A percentile compares a stretch with the other conserved stretches of the same genome.
phyloP scores from a whole-genome alignment of 2,329 filamentous ascomycete species.

The Bisporella sp. region DNA sequence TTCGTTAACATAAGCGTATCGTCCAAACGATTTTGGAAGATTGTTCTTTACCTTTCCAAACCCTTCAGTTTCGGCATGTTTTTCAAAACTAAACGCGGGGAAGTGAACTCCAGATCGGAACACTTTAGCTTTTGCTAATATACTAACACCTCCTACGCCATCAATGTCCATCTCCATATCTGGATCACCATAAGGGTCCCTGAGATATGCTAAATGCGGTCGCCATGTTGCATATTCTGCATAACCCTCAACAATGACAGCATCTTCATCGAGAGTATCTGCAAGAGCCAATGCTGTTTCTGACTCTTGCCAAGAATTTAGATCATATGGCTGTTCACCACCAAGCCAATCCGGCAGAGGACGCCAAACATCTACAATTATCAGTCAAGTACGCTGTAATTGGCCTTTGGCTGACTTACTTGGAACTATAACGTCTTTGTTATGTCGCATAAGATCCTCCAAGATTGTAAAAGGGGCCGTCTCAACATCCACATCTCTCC shows the following conservation, averaged over 20 bases:
- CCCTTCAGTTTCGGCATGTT: slow-evolving; percentile 95
- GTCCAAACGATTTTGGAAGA: not conserved
- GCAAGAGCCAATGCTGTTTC: slow-evolving; percentile 91
- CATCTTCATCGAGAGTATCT: slow-evolving; percentile 93
- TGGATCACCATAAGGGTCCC: slow-evolving; percentile 93
- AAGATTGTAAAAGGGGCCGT: slow-evolving; percentile 95
- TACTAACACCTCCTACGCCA: slow-evolving; percentile 94
- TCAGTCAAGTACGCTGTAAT: slow-evolving; percentile 4
- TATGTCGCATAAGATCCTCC: slow-evolving; percentile 96
- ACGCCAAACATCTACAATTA: slow-evolving; percentile 79
- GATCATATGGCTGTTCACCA: slow-evolving; percentile 94
- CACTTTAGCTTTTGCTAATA: slow-evolving; percentile 90
- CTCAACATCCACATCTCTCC: slow-evolving; percentile 97
- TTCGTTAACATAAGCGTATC: not conserved
- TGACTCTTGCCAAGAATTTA: slow-evolving; percentile 99
- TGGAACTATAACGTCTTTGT: slow-evolving; percentile 97
- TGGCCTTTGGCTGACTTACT: slow-evolving; percentile 54
- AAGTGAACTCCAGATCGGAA: slow-evolving; percentile 96
- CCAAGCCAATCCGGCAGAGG: slow-evolving; percentile 98
- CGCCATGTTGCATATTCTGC: slow-evolving; percentile 98
- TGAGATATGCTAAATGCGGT: slow-evolving; percentile 90
- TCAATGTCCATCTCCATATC: slow-evolving; percentile 99
- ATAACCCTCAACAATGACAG: slow-evolving; percentile 97
- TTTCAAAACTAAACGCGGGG: slow-evolving; percentile 96
- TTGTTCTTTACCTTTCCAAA: slow-evolving; percentile 77